Conservation (phyloP, 176 grass and related monocot genomes). For the Bothriochloa decipiens region DNA sequence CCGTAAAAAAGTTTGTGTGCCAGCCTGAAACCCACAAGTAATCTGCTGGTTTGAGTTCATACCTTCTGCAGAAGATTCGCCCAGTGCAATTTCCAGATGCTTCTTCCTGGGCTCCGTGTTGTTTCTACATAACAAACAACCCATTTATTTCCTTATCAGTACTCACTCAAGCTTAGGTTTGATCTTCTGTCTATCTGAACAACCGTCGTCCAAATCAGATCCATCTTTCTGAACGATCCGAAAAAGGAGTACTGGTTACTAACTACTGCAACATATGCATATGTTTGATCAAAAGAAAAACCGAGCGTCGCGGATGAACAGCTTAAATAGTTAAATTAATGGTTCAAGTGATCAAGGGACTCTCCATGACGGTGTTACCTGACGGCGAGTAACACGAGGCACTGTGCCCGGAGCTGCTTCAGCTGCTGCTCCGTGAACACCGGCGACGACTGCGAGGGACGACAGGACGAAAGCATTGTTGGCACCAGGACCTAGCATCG, state of each 20-base stretch:
- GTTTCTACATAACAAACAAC: constrained; percentile 44
- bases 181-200: not conserved
- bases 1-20: not conserved
- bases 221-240: not conserved
- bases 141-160: not conserved
- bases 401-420: constrained; percentile 83
- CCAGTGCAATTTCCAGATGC: constrained; percentile 26
- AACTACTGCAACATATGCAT: not conserved
- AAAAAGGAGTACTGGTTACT: not conserved
- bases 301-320: not conserved
- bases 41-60: not conserved
- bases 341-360: not conserved
- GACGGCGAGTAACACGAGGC: constrained; percentile 70
- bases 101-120: constrained; percentile 51
- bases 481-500: too few species aligned
- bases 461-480: constrained; percentile 43
- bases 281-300: not conserved
- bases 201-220: too few species aligned
- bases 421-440: constrained; percentile 62
- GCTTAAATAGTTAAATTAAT: not conserved
- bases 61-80: constrained; percentile 42
- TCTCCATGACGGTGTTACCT: constrained; percentile 28
- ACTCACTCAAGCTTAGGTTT: not conserved
- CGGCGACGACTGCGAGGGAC: constrained; percentile 32
- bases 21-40: not conserved